These are phyloP conservation scores for Lunasporangiospora selenospora DNA, from an alignment of 192 early-diverging fungal species.

Conservation along the genomic window DNA sequence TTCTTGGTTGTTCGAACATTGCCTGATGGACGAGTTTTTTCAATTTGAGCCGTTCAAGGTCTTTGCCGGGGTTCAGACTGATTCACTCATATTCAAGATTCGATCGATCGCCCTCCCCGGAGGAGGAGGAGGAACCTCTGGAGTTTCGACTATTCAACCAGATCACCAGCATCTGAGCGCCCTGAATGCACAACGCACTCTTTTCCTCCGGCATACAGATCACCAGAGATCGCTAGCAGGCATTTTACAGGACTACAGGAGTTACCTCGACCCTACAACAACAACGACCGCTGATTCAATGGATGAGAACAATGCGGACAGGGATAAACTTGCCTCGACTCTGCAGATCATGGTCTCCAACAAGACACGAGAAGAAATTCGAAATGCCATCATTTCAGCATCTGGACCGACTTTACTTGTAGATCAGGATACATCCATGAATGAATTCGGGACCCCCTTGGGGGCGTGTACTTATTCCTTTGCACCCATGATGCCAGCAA, in stretches of 20 bases:
- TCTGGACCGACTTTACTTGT: conserved; percentile 1
- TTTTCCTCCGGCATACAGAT: conserved; percentile 55
- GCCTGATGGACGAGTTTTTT: conserved; percentile 55
- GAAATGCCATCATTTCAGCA: conserved; percentile 6
- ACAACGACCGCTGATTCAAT: neutral
- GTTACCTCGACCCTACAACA: conserved; percentile 9
- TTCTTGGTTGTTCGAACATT: conserved; percentile 59
- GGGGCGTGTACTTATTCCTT: conserved; percentile 48
- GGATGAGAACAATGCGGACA: conserved; percentile 1
- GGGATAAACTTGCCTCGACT: no score
- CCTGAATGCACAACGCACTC: conserved; percentile 22
- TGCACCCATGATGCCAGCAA: conserved; percentile 54
- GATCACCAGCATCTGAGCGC: neutral
- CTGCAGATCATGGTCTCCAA: conserved; percentile 26
- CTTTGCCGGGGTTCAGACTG: conserved; percentile 66
- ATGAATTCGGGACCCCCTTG: neutral
- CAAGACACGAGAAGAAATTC: conserved; percentile 24
- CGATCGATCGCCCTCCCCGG: conserved; percentile 38
- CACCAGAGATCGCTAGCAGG: conserved; percentile 44
- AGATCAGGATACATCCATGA: conserved; percentile 27
- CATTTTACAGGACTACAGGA: conserved; percentile 49
- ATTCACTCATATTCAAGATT: conserved; percentile 62
- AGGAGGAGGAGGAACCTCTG: no score
- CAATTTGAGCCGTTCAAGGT: conserved; percentile 68
- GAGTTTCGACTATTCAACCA: neutral